Evolutionary conservation across 202 grass and related monocot species (phyloP), one percentile per base, ranked within the genome.

Genomic region (Zoysia matrella): DNA sequence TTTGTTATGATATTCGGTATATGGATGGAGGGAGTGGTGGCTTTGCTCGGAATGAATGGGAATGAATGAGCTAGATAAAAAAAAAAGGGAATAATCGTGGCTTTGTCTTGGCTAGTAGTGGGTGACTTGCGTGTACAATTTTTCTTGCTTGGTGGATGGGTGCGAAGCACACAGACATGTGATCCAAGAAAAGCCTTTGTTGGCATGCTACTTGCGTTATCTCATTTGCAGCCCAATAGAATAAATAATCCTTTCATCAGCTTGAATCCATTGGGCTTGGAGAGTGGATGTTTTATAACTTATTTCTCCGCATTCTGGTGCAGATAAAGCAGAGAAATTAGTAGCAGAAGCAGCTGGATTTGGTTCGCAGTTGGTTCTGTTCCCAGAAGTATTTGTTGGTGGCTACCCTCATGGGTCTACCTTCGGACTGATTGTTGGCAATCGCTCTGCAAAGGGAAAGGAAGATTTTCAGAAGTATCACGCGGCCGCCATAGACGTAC

Each of bases 241-340:
- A 3, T n/a, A 15, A 56, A 47, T 4, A 63, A 61, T 41, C 50
- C 2, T n/a, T 72, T 72, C 48, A 82, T 71, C 65, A 77, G 14
- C 7, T 15, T 76, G 40, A 80, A 68, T 8, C 50, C 14, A 30
- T 73, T 30, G 61, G 14, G 54, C 41, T 42, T 69, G 40, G 53
- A 82, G 8, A 64, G 65, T 18, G 57, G 13, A 11, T 52, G 51
- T 74, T 46, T 79, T 10, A 67, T n/a, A 69, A 52, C 51, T 70
- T 55, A 69, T 5, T 30, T 57, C 13, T 52, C 8, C 49, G 1
- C 50, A 39, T 77, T 78, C 47, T 56, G 40, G 74, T 70, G 71
- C 84, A 98, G 95, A 93, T 81, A 98, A 95, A 78, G 92, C 92
- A 45, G 95, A 98, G 87, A 93, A 92, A 66, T 75, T 98, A 41